phyloP scores from a whole-genome alignment of 73 alveolate species.

The Paraurostyla sp. region DNA sequence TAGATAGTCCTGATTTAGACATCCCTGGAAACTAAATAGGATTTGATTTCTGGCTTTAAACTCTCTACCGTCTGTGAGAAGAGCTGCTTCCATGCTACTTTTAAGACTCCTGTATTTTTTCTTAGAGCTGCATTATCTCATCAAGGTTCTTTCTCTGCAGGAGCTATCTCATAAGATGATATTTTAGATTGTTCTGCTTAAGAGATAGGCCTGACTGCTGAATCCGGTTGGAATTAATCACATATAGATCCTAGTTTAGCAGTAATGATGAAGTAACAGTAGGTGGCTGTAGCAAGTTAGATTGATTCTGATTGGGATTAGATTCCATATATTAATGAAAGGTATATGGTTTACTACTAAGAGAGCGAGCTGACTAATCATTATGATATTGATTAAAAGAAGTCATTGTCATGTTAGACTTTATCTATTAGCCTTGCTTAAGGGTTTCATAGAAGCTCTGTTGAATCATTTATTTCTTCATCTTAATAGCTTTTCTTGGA shows the following conservation, averaged over 20 bases:
- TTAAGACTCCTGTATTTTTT: not conserved
- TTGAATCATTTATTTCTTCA: not conserved
- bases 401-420: too few species aligned
- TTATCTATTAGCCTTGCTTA: not conserved
- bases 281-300: not conserved
- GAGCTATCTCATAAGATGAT: slow-evolving; percentile 22
- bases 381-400: too few species aligned
- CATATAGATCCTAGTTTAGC: too few species aligned
- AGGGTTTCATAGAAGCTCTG: slow-evolving; percentile 24
- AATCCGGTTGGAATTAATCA: not conserved
- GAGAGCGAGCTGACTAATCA: too few species aligned
- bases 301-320: not conserved
- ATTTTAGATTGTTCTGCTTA: not conserved
- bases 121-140: not conserved
- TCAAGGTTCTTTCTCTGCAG: slow-evolving; percentile 17
- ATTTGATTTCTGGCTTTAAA: too few species aligned
- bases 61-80: too few species aligned
- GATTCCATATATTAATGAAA: not conserved
- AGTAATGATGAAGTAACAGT: too few species aligned
- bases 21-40: not conserved
- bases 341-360: too few species aligned
- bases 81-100: not conserved
- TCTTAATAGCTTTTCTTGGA: not conserved
- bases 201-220: slow-evolving; percentile 15
- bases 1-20: too few species aligned